Conservation (phyloP, 2,329 filamentous ascomycete genomes). For the Fusarium devonianum region DNA sequence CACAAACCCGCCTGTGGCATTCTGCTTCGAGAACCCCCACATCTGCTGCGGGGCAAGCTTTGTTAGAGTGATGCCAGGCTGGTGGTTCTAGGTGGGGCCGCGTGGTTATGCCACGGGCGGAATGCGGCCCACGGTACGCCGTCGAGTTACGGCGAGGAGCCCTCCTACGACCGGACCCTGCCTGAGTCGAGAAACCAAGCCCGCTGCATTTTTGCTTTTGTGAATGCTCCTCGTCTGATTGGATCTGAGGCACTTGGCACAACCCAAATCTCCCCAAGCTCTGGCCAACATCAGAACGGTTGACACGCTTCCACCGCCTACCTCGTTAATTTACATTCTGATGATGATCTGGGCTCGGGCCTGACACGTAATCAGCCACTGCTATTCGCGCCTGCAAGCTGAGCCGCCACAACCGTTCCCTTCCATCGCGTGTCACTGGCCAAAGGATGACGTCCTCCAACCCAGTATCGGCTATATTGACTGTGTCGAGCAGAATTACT, state of each 20-base stretch:
- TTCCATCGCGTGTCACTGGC: slow-evolving; percentile 9
- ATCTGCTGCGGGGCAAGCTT: too few species aligned
- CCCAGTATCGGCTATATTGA: not conserved
- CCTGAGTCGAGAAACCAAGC: slow-evolving; percentile 28
- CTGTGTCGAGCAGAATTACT: not conserved
- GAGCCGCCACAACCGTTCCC: slow-evolving; percentile 14
- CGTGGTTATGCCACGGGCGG: slow-evolving; percentile 24
- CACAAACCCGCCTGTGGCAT: not conserved
- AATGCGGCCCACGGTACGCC: slow-evolving; percentile 27
- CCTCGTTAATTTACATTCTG: slow-evolving; percentile 12
- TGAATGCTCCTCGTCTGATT: slow-evolving; percentile 26
- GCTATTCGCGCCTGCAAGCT: not conserved
- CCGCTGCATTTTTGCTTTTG: slow-evolving; percentile 34
- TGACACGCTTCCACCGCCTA: slow-evolving; percentile 4
- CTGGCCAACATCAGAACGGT: slow-evolving; percentile 7
- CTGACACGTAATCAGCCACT: not conserved
- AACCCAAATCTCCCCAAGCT: slow-evolving; percentile 28
- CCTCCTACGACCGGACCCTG: slow-evolving; percentile 21
- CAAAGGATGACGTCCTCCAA: slow-evolving; percentile 1
- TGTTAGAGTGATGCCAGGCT: slow-evolving; percentile 2
- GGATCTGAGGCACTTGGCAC: slow-evolving; percentile 13
- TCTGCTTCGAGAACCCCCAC: slow-evolving; percentile 17
- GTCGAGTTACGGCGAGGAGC: slow-evolving; percentile 21
- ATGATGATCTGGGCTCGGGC: slow-evolving; percentile 9
- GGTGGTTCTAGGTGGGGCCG: slow-evolving; percentile 18